Percentiles rank a stretch among this genome's conserved stretches.
Conservation (phyloP, 768 basidiomycete species). For the Cystobasidiopsis lactophilus region DNA sequence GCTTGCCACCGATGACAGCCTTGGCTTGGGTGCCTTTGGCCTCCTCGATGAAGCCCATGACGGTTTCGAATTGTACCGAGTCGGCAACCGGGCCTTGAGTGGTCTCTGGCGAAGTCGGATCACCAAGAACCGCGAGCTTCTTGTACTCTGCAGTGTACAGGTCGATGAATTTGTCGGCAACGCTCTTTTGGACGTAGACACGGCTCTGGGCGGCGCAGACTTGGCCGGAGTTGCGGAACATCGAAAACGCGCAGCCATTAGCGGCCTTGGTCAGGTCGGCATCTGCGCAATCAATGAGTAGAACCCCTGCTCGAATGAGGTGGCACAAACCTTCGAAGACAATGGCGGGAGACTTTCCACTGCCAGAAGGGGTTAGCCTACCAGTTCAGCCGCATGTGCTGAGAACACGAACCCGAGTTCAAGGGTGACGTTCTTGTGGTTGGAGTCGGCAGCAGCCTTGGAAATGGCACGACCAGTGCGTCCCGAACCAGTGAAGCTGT, state of each 20-base stretch:
- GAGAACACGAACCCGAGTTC: slow-evolving; percentile 15
- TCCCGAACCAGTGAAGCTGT: not conserved
- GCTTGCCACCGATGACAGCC: not conserved
- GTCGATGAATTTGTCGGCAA: slow-evolving; percentile 12
- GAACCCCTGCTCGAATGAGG: slow-evolving; percentile 5
- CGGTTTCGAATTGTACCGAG: slow-evolving; percentile 1
- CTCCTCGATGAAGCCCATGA: slow-evolving; percentile 1
- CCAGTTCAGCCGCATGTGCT: slow-evolving; percentile 10
- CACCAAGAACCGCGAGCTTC: slow-evolving; percentile 7
- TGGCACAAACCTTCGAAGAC: not conserved
- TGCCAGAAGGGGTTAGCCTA: not conserved
- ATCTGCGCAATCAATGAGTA: not conserved
- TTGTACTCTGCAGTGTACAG: slow-evolving; percentile 6
- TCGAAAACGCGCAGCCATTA: not conserved
- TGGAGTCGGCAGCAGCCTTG: slow-evolving; percentile 14
- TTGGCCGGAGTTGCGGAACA: slow-evolving; percentile 12
- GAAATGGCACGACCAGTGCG: slow-evolving; percentile 6
- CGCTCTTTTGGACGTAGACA: slow-evolving; percentile 9
- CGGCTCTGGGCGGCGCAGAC: slow-evolving; percentile 14
- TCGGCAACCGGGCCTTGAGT: slow-evolving; percentile 6
- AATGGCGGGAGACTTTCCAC: not conserved
- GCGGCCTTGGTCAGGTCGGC: slow-evolving; percentile 4
- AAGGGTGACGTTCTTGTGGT: slow-evolving; percentile 19
- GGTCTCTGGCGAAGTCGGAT: not conserved
- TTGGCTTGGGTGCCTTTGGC: not conserved